phyloP scores from a whole-genome alignment of 495 filamentous ascomycete species.

The Penicillium ucsense region DNA sequence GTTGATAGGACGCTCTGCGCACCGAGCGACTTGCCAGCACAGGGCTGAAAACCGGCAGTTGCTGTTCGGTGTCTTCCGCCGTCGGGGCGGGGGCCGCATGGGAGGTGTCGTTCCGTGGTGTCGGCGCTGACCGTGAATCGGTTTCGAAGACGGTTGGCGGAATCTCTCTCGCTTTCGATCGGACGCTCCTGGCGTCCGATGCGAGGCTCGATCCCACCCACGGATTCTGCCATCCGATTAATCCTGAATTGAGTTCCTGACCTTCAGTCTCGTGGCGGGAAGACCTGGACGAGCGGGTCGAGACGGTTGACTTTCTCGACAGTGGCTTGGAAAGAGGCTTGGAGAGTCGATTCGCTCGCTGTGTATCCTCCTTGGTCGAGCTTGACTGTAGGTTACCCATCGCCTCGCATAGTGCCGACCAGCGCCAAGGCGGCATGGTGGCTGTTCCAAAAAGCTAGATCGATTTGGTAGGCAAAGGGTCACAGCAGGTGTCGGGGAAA shows the following conservation, averaged over 20 bases:
- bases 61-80: too few species aligned
- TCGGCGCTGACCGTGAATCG: conserved; percentile 1
- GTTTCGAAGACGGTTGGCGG: conserved; percentile 13
- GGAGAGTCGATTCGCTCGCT: conserved; percentile 31
- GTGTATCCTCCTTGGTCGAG: conserved; percentile 26
- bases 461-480: neutral
- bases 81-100: too few species aligned
- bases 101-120: too few species aligned
- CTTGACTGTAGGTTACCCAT: conserved; percentile 34
- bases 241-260: conserved; percentile 7
- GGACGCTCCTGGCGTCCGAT: conserved; percentile 3
- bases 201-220: conserved; percentile 16
- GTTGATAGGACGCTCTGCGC: conserved; percentile 17
- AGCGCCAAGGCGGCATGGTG: conserved; percentile 4
- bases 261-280: conserved; percentile 2
- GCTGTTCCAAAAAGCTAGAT: conserved; percentile 8
- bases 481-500: conserved; percentile 7
- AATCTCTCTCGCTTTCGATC: conserved; percentile 8
- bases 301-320: conserved; percentile 14
- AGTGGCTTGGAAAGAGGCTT: conserved; percentile 41
- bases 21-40: conserved; percentile 7
- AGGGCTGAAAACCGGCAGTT: conserved; percentile 4
- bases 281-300: conserved; percentile 1
- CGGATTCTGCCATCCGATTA: conserved; percentile 23
- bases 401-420: conserved; percentile 8